Base-by-base conservation (phyloP, 345 rosid species). In the Aquilaria malaccensis region DNA sequence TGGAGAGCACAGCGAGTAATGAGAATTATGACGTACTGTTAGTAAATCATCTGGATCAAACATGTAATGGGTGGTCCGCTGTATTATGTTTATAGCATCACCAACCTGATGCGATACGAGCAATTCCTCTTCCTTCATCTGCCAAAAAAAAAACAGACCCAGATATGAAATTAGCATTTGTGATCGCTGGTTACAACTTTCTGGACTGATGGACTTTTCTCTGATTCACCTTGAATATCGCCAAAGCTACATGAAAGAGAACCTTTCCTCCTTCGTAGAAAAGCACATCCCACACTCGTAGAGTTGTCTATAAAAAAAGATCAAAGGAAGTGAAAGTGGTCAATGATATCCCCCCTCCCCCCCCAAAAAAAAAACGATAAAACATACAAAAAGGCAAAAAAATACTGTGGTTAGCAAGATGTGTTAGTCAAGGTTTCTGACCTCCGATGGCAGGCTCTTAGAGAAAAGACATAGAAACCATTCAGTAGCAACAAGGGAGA, bases 381-480 rank as follows among this genome's bases (percentile, higher is more conserved):
- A 5, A 41, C 49, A 30, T 50, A 59, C 13, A 47, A 15, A 63
- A 50, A 53, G 56, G 37, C 9, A 32, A 55, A 5, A 15, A 11
- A 11, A 66, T 0, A 61, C 30, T n/a, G 41, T 50, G 4, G 3
- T 11, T 48, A 11, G 47, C 11, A 56, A 7, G 41, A 31, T 13
- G 29, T 11, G 33, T 56, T 11, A 30, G 13, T 33, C 49, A 67
- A 45, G 57, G n/a, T 50, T 68, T 55, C 69, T 49, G 68, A 95
- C 99, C 98, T 95, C 99, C 2, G 99, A 95, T 58, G 99, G 99
- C 78, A 95, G 75, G 82, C 98, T 95, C 77, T 95, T 95, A 3
- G 99, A 88, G 77, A 95, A 95, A 67, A 95, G 97, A 77, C 99
- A 95, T 32, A 95, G 81, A 74, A 95, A 95, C 99, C 99, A 95